phyloP scores from a whole-genome alignment of 2,329 filamentous ascomycete genomes.

The Pseudogymnoascus sp. region DNA sequence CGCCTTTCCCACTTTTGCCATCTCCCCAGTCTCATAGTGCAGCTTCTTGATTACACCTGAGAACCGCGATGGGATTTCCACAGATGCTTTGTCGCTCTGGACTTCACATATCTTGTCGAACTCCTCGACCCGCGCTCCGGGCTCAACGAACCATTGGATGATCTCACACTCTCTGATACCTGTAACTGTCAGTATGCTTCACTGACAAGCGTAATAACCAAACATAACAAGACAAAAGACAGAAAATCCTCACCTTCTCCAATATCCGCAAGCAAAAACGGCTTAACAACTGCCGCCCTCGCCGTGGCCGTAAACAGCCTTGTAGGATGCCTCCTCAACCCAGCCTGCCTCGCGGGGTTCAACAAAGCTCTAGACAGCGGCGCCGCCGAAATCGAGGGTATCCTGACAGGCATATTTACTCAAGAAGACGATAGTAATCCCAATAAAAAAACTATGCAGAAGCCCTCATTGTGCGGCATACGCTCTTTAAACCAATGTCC shows the following conservation, averaged over 20 bases:
- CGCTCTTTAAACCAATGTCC: neutral
- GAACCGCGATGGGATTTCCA: conserved; percentile 92
- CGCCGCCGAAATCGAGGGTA: neutral
- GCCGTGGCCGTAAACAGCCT: conserved; percentile 23
- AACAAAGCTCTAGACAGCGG: neutral
- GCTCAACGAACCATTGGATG: conserved; percentile 98
- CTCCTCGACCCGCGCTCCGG: conserved; percentile 90
- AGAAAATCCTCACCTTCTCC: conserved; percentile 57
- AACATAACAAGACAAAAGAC: neutral
- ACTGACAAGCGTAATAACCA: conserved; percentile 9
- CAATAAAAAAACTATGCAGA: neutral
- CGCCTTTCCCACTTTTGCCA: conserved; percentile 90
- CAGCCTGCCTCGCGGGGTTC: neutral
- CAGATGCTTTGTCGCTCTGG: conserved; percentile 89
- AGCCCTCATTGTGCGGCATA: neutral
- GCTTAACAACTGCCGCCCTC: conserved; percentile 51
- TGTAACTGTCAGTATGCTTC: conserved; percentile 30
- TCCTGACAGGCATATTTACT: conserved; percentile 1
- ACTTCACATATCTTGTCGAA: conserved; percentile 98
- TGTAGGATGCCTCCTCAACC: conserved; percentile 10
- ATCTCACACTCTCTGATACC: conserved; percentile 98
- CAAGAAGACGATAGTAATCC: neutral
- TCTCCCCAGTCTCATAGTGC: conserved; percentile 91
- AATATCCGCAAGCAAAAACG: conserved; percentile 76
- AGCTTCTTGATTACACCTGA: conserved; percentile 93